Percentiles rank a stretch among this genome's conserved stretches.
phyloP scores from a whole-genome alignment of 192 early-diverging fungal species.

The Spizellomyces sp. region DNA sequence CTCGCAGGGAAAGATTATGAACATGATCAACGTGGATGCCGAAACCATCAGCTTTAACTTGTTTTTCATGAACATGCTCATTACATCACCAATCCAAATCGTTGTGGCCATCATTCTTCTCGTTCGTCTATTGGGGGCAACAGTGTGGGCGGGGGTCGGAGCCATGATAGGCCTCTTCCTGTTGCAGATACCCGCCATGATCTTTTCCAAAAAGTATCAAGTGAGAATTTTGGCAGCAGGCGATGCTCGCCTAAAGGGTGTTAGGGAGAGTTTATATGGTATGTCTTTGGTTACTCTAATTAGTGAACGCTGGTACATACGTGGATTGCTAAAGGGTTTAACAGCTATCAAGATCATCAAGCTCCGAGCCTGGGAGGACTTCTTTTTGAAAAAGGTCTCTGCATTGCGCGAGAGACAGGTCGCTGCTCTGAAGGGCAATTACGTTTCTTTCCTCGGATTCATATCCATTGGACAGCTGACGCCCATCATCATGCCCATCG shows the following conservation, averaged over 20 bases:
- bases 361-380: constrained; percentile 83
- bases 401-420: constrained; percentile 2
- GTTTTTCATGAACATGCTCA: constrained; percentile 10
- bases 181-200: background rate
- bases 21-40: constrained; percentile 35
- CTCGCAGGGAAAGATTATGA: constrained; percentile 27
- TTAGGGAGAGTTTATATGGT: constrained; percentile 9
- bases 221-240: background rate
- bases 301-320: background rate
- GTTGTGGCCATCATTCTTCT: constrained; percentile 25
- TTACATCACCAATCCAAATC: constrained; percentile 16
- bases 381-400: constrained; percentile 68
- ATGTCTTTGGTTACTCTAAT: background rate
- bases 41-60: constrained; percentile 9
- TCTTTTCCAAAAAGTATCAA: background rate
- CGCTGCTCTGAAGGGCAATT: constrained; percentile 45
- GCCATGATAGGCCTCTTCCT: background rate
- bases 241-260: background rate
- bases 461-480: background rate
- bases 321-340: constrained; percentile 54
- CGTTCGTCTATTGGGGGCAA: constrained; percentile 19
- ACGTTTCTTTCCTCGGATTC: background rate
- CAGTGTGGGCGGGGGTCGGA: constrained; percentile 9
- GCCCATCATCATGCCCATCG: constrained; percentile 21
- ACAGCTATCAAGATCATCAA: constrained; percentile 86